A percentile compares a stretch with the other conserved stretches of the same genome.
Conservation (phyloP, 345 rosid species). For the Sapria himalayana region DNA sequence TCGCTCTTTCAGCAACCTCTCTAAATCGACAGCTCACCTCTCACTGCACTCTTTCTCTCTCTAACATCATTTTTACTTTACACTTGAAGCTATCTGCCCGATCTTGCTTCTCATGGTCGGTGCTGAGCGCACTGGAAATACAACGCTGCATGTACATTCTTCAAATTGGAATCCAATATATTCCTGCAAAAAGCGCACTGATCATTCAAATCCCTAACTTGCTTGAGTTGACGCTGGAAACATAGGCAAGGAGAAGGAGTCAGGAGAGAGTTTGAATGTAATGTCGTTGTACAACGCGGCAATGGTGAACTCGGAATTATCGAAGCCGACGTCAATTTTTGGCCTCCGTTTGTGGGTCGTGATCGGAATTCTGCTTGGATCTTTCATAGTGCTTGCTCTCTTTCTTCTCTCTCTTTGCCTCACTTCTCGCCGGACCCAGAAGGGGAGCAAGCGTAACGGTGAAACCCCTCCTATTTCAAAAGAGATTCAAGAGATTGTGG, state of each 20-base stretch:
- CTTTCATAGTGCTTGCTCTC: conserved; percentile 58
- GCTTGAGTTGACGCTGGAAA: too few relatives aligned
- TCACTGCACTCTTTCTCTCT: too few relatives aligned
- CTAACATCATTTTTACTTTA: too few relatives aligned
- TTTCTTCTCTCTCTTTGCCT: conserved; percentile 77
- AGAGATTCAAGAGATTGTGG: conserved; percentile 67
- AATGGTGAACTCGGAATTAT: conserved; percentile 45
- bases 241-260: not conserved
- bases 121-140: too few relatives aligned
- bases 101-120: too few relatives aligned
- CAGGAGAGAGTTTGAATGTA: not conserved
- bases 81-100: too few relatives aligned
- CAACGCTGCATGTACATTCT: too few relatives aligned
- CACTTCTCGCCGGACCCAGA: conserved; percentile 40
- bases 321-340: conserved; percentile 74
- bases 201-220: too few relatives aligned
- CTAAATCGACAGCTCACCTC: too few relatives aligned
- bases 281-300: conserved; percentile 56
- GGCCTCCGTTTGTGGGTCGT: conserved; percentile 84
- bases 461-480: conserved; percentile 53
- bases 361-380: conserved; percentile 69
- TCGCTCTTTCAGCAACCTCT: too few relatives aligned
- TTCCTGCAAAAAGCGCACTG: too few relatives aligned
- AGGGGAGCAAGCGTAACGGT: conserved; percentile 5
- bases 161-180: too few relatives aligned